phyloP scores from a whole-genome alignment of 2,329 filamentous ascomycete species.

The Pseudocercospora macadamiae region DNA sequence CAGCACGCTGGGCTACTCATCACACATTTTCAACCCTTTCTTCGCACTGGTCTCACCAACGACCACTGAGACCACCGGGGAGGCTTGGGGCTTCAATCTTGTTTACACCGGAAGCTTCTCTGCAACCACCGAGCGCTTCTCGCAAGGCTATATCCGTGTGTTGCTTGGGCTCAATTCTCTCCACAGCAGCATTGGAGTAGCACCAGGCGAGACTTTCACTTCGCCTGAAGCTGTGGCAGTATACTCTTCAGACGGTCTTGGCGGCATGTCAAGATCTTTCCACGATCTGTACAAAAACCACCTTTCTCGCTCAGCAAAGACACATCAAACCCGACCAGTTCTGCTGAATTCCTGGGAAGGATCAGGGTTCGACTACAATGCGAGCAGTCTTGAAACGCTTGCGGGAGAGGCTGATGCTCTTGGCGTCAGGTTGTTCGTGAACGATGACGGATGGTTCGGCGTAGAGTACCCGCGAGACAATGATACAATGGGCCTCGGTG shows the following conservation, averaged over 20 bases:
- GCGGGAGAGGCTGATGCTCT: constrained; percentile 61
- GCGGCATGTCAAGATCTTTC: constrained; percentile 64
- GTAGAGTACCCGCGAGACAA: constrained; percentile 62
- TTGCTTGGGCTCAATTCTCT: constrained; percentile 63
- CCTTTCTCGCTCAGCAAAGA: constrained; percentile 61
- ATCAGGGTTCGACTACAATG: constrained; percentile 61
- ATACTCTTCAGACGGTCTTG: constrained; percentile 62
- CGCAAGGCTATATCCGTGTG: constrained; percentile 64
- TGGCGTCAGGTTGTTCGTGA: constrained; percentile 65
- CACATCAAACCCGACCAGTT: constrained; percentile 55
- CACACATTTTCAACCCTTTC: constrained; percentile 68
- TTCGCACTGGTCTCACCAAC: constrained; percentile 59
- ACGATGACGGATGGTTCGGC: constrained; percentile 71
- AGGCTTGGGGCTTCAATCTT: constrained; percentile 67
- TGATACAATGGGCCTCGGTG: constrained; percentile 63
- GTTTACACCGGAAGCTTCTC: constrained; percentile 67
- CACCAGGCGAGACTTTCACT: constrained; percentile 59
- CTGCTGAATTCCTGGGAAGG: constrained; percentile 71
- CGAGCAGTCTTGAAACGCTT: constrained; percentile 58
- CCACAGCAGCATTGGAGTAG: constrained; percentile 62
- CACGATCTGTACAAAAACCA: constrained; percentile 65
- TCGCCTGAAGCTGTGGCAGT: constrained; percentile 66
- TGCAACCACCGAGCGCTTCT: constrained; percentile 64
- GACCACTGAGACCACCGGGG: constrained; percentile 63
- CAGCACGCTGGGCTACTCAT: constrained; percentile 64